Evolutionary conservation across 345 rosid genomes (phyloP).

Genomic region (Citrus inodora): DNA sequence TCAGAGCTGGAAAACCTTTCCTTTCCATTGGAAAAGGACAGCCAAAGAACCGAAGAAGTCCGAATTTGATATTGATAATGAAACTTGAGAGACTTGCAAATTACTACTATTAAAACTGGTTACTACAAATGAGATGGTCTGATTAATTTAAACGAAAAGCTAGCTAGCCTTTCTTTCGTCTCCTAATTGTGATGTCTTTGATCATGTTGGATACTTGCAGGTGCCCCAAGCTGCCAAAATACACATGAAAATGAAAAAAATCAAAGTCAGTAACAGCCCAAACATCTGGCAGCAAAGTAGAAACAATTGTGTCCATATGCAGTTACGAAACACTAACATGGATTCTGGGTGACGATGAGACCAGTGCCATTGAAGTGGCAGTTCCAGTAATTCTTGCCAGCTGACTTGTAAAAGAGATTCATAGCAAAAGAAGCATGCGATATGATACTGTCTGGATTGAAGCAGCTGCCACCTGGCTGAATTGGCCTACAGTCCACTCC

Average conservation of each 20-base stretch:
- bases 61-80: no score
- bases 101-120: background rate
- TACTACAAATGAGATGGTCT: background rate
- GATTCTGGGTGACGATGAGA: constrained; percentile 14
- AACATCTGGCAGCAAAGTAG: background rate
- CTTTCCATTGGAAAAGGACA: no score
- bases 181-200: background rate
- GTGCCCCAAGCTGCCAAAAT: background rate
- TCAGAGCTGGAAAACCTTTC: background rate
- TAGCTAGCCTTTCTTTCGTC: no score
- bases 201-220: background rate
- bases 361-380: constrained; percentile 36
- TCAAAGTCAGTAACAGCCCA: background rate
- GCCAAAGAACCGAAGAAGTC: no score
- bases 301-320: no score
- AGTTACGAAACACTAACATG: constrained; percentile 19
- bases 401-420: constrained; percentile 34
- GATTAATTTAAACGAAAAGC: background rate
- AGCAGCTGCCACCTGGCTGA: constrained; percentile 37
- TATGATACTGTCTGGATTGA: constrained; percentile 14
- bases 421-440: constrained; percentile 39
- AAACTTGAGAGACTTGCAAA: background rate
- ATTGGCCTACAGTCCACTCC: constrained; percentile 39
- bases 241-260: background rate
- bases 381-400: constrained; percentile 21